Evolutionary conservation across 106 monocot genomes (phyloP).

Genomic region (Phalaenopsis equestris): DNA sequence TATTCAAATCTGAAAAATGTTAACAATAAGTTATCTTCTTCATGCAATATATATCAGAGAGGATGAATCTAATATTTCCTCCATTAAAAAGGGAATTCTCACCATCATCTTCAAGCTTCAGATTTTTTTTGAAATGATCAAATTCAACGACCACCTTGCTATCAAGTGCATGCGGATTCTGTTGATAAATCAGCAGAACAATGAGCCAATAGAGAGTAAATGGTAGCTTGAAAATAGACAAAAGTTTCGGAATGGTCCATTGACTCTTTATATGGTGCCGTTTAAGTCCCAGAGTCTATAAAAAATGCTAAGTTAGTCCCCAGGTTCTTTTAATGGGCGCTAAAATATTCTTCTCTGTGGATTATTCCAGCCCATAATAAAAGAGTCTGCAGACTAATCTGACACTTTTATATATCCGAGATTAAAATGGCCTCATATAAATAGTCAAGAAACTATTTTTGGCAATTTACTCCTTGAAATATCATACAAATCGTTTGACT

Average conservation of each 20-base stretch:
- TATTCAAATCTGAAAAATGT: slow-evolving; percentile 43
- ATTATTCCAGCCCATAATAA: no score
- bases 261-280: no score
- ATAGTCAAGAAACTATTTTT: no score
- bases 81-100: slow-evolving; percentile 1
- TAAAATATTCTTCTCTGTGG: no score
- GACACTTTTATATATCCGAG: no score
- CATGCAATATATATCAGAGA: neutral
- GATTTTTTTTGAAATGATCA: slow-evolving; percentile 88
- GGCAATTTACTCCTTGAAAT: no score
- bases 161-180: slow-evolving; percentile 96
- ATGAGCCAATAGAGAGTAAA: neutral
- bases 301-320: no score
- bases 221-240: neutral
- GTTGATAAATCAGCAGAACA: slow-evolving; percentile 2
- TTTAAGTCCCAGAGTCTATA: no score
- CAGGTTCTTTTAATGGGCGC: no score
- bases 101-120: slow-evolving; percentile 97
- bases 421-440: no score
- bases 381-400: no score
- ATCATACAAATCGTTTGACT: neutral
- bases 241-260: no score
- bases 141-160: slow-evolving; percentile 79
- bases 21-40: neutral
- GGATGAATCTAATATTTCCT: neutral